Evolutionary conservation across 148 eudicot species (phyloP).

Genomic region (Rhododendron molle): DNA sequence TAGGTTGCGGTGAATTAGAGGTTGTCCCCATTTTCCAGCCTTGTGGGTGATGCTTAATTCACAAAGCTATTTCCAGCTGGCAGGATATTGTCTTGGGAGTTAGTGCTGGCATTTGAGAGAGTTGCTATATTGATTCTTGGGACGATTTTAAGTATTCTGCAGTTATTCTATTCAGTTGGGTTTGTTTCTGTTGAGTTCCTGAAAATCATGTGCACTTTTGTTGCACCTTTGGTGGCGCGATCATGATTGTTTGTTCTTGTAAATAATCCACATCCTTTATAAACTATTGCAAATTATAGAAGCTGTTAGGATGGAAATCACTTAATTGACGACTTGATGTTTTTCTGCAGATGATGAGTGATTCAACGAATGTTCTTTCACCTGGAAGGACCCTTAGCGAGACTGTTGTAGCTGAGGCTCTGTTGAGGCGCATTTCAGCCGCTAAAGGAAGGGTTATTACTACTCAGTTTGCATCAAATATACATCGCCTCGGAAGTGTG

Average conservation of each 20-base stretch:
- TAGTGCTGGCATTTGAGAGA: background rate
- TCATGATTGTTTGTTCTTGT: background rate
- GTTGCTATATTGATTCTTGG: background rate
- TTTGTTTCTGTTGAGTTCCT: conserved; percentile 1
- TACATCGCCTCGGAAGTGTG: conserved; percentile 95
- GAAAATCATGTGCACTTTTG: background rate
- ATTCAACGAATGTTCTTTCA: conserved; percentile 89
- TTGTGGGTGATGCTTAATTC: background rate
- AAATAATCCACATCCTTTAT: background rate
- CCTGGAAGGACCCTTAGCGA: conserved; percentile 97
- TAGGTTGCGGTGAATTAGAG: background rate
- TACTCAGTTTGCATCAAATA: conserved; percentile 95
- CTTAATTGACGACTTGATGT: background rate
- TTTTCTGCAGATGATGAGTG: conserved; percentile 93
- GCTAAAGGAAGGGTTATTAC: conserved; percentile 91
- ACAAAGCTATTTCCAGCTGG: conserved; percentile 5
- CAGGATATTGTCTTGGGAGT: background rate
- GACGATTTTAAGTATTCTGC: background rate
- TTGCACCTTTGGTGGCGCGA: background rate
- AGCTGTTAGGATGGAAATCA: background rate
- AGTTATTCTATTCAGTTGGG: background rate
- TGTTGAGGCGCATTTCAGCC: conserved; percentile 75
- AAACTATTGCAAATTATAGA: background rate
- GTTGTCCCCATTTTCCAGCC: background rate
- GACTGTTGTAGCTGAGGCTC: conserved; percentile 83